Percentiles rank a stretch among this genome's conserved stretches.
Conservation (phyloP, 768 basidiomycete species). For the Termitomyces sp. region DNA sequence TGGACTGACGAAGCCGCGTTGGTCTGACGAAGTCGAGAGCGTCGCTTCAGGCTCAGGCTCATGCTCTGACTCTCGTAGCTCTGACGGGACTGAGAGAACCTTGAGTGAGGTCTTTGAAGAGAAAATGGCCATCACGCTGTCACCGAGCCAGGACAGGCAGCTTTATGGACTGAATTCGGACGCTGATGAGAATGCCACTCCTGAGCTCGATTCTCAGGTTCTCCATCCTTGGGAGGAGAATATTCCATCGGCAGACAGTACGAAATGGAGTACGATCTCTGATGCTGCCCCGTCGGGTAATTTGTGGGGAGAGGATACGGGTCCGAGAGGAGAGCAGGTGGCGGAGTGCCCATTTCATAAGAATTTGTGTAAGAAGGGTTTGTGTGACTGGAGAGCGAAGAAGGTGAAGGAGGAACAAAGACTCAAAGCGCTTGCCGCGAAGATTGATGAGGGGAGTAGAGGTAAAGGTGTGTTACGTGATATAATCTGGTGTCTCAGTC, state of each 20-base stretch:
- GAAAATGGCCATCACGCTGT: constrained; percentile 16
- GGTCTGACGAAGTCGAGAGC: constrained; percentile 6
- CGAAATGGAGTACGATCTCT: background rate
- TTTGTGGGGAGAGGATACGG: constrained; percentile 20
- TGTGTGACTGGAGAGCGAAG: constrained; percentile 26
- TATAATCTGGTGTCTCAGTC: background rate
- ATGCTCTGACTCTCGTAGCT: constrained; percentile 6
- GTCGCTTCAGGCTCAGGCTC: constrained; percentile 4
- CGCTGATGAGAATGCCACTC: background rate
- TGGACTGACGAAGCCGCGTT: constrained; percentile 8
- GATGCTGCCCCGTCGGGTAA: constrained; percentile 9
- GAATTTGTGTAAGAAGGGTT: constrained; percentile 29
- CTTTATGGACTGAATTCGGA: constrained; percentile 12
- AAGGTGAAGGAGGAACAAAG: constrained; percentile 20
- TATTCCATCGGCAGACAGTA: background rate
- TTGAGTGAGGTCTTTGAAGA: constrained; percentile 9
- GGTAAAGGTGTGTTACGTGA: background rate
- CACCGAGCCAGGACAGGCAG: constrained; percentile 18
- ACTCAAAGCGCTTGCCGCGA: background rate
- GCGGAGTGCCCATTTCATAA: constrained; percentile 25
- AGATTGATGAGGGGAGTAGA: background rate
- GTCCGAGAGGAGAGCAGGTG: constrained; percentile 3
- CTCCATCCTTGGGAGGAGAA: constrained; percentile 19
- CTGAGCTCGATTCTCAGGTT: constrained; percentile 16
- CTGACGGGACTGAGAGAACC: background rate